phyloP scores from a whole-genome alignment of 257 asterid species.

The Solanum lycopersicoides region DNA sequence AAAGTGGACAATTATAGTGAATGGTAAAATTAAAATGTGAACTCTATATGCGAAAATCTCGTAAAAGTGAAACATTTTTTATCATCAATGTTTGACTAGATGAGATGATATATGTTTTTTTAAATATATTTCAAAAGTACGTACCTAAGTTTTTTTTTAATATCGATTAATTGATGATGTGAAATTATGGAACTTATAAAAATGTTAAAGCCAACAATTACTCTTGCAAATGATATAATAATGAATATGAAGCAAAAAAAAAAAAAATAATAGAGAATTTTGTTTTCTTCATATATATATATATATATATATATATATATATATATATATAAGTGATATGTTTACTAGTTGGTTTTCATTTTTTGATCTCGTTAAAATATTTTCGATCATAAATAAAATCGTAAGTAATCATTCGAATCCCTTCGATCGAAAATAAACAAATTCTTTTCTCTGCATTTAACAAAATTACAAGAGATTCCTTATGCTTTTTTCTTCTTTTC shows the following conservation, averaged over 20 bases:
- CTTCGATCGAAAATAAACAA: too few relatives aligned
- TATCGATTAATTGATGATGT: background rate
- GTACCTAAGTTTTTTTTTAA: background rate
- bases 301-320: too few relatives aligned
- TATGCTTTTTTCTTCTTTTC: background rate
- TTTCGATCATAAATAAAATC: too few relatives aligned
- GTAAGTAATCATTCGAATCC: rapidly evolving
- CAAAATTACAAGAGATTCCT: background rate
- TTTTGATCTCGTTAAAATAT: too few relatives aligned
- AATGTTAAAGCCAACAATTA: background rate
- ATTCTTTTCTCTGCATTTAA: background rate
- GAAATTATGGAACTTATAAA: background rate
- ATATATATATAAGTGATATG: too few relatives aligned
- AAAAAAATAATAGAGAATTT: too few relatives aligned
- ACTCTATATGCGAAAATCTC: background rate
- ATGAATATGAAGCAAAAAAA: background rate
- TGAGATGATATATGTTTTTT: background rate
- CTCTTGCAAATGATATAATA: background rate
- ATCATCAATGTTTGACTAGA: background rate
- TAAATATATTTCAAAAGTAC: background rate
- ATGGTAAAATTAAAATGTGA: background rate
- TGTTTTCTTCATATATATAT: too few relatives aligned
- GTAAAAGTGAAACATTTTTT: background rate
- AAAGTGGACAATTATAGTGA: background rate
- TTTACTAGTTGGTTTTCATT: too few relatives aligned